Evolutionary conservation across 1,139 yeast genomes (phyloP), one percentile per base, ranked within the genome.

Genomic region (Debaryomyces udenii): DNA sequence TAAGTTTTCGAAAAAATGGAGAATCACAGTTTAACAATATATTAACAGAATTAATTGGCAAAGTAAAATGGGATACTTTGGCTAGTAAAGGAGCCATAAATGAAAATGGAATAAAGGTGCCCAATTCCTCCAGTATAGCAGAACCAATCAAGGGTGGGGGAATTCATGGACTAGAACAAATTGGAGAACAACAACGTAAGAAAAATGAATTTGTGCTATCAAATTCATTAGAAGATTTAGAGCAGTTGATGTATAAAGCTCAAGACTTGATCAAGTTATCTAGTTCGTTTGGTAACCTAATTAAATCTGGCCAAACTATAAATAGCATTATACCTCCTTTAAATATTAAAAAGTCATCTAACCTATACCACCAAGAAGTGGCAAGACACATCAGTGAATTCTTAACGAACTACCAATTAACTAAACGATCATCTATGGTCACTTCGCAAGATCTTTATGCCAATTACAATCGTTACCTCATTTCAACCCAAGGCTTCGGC

Each of bases 171-270:
- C 67, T 91, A 15, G 87, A 89, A 49, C 71, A 71, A 38, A 63
- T 75, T 9, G 81, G 83, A 33, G 84, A 80, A 46, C 68, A 70
- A 31, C 77, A 78, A 50, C 66, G 86, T 7, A 70, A 74, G 42
- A 76, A 78, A 38, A 86, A 84, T 47, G 88, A 86, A 43, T 57
- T 73, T 15, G 73, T 90, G 0, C 67, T 90, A 40, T 77, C 80
- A 27, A 75, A 78, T 26, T 90, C 96, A 0, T 64, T 91, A 31
- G 86, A 83, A 41, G 96, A 89, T 59, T 64, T 91, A 35, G 85
- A 85, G 47, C 84, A 85, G 34, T 67, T 91, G 38, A 83, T 89
- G 84, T 74, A 81, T 18, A 78, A 86, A 47, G 95, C 91, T 1
- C 81, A 81, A 51, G 95, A 90, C 42, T 75, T 91, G 37, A 78